Evolutionary conservation across 306 rosid genomes (phyloP), one percentile per base, ranked within the genome.

Genomic region (Cyclanthera cordifolia): DNA sequence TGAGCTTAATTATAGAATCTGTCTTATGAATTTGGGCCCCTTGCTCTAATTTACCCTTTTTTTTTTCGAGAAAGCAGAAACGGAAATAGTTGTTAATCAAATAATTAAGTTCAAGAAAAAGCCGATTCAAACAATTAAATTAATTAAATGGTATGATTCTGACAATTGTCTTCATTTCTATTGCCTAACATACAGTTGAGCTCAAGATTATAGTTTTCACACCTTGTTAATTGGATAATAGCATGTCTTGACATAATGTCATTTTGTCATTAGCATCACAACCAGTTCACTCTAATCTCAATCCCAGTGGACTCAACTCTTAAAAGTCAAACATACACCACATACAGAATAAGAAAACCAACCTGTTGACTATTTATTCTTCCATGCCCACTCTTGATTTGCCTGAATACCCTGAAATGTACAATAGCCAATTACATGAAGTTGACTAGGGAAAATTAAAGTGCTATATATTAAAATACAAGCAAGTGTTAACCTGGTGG

Each of bases 311-410:
- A 67, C 24, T 67, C 23, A 24, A 43, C 34, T 66, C 41, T 46
- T 23, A 23, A 37, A 14, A 28, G 11, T 3, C 46, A 4, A 48
- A 8, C 45, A 48, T 16, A 67, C 25, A 27, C 45, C 12, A 49
- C 30, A 30, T 27, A 27, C 28, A 46, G 48, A n/a, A 50, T 68
- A 14, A 48, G 47, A 32, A n/a, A 50, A 48, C 72, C 39, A 68
- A 89, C 95, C 98, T 85, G 98, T 57, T 43, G 70, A 45, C 32
- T 86, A 87, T 67, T 86, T 85, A 78, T 81, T 84, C 82, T 92
- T 84, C 96, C 93, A 89, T 84, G 83, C 88, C 90, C 88, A 81
- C 50, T 89, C 96, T 70, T 81, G 96, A 51, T 83, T 57, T 66
- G 84, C 72, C 72, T 82, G 83, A 71, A 79, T 75, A 53, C 92